These are phyloP conservation scores for Naganishia sp. DNA, from an alignment of 1,284 basidiomycete species.

Conservation along the genomic window DNA sequence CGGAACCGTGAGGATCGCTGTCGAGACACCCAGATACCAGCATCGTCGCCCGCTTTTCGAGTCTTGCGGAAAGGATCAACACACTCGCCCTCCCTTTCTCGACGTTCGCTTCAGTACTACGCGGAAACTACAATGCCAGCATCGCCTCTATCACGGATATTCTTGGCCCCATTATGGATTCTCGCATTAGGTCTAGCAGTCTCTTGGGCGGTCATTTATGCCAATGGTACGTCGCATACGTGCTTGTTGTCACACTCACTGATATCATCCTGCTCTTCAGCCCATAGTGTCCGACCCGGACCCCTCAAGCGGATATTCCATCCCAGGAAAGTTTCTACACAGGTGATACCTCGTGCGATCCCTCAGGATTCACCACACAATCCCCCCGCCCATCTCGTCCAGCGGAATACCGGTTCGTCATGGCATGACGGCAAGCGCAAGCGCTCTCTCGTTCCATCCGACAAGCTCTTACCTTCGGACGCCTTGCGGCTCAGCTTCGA, in stretches of 20 bases:
- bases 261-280: background rate
- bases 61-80: background rate
- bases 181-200: constrained; percentile 9
- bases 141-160: constrained; percentile 29
- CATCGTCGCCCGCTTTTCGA: background rate
- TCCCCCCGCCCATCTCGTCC: constrained; percentile 2
- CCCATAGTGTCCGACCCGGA: constrained; percentile 47
- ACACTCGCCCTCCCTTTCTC: background rate
- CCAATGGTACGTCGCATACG: constrained; percentile 2
- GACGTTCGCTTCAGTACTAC: background rate
- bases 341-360: constrained; percentile 43
- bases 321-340: constrained; percentile 63
- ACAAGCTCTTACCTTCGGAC: constrained; percentile 27
- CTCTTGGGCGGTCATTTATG: background rate
- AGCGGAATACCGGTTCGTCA: constrained; percentile 10
- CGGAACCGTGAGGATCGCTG: background rate
- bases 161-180: constrained; percentile 1
- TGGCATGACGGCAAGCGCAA: constrained; percentile 27
- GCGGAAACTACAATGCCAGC: constrained; percentile 17
- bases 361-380: constrained; percentile 23
- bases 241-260: background rate
- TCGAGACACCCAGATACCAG: background rate
- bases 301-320: constrained; percentile 63
- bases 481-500: constrained; percentile 29
- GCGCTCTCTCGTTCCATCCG: constrained; percentile 17